Percentiles rank a stretch among this genome's conserved stretches.
These are phyloP conservation scores for Lavandula angustifolia DNA, from an alignment of 257 asterid species.

Conservation along the genomic window DNA sequence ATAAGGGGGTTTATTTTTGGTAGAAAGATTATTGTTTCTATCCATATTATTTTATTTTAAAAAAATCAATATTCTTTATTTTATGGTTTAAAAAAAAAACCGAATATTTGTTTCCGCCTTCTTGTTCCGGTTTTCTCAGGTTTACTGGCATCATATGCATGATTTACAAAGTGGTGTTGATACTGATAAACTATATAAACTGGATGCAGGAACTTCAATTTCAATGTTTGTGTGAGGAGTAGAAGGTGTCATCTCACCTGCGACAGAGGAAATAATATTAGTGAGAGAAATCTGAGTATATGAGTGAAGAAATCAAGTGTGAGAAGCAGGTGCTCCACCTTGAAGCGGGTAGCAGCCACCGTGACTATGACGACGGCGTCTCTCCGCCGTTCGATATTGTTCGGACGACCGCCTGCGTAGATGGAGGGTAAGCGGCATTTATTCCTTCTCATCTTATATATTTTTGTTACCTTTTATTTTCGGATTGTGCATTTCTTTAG, in stretches of 20 bases:
- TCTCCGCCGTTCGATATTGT: constrained; percentile 68
- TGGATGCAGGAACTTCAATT: neutral
- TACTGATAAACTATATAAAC: neutral
- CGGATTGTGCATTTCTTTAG: constrained; percentile 17
- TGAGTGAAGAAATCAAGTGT: constrained; percentile 39
- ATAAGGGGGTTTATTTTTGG: too few relatives aligned
- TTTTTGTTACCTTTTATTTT: neutral
- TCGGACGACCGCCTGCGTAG: constrained; percentile 61
- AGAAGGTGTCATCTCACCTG: constrained; percentile 65
- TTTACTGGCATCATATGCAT: neutral
- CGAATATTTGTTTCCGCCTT: neutral
- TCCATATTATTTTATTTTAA: too few relatives aligned
- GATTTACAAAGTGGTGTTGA: neutral
- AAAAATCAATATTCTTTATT: too few relatives aligned
- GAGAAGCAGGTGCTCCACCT: constrained; percentile 47
- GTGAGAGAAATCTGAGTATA: constrained; percentile 3
- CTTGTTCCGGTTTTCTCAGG: neutral
- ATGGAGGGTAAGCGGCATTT: constrained; percentile 74
- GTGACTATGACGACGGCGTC: constrained; percentile 45
- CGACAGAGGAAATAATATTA: constrained; percentile 35
- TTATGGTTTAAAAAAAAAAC: too few relatives aligned
- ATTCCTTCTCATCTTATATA: neutral
- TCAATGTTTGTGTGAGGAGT: neutral
- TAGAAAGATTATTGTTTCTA: too few relatives aligned
- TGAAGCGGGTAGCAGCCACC: constrained; percentile 51